Evolutionary conservation across 345 rosid species (phyloP).

Genomic region (Barbarea vulgaris): DNA sequence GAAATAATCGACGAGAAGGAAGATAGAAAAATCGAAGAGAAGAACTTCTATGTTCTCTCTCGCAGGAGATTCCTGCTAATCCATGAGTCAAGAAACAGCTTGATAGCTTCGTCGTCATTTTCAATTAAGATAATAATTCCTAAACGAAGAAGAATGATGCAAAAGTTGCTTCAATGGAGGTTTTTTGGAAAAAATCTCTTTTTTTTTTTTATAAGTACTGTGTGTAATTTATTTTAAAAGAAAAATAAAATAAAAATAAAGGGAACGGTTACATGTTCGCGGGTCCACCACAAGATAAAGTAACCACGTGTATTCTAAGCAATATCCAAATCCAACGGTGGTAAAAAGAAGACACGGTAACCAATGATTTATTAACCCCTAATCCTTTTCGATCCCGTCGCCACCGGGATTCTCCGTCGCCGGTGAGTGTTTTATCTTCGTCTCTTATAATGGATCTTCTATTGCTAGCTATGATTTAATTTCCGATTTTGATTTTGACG

Average conservation of each 20-base stretch:
- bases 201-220: neutral
- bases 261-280: neutral
- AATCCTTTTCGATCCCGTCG: constrained; percentile 14
- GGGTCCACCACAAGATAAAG: constrained; percentile 29
- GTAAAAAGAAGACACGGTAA: neutral
- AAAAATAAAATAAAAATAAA: too few relatives aligned
- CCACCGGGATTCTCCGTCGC: constrained; percentile 9
- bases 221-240: too few relatives aligned
- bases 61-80: constrained; percentile 38
- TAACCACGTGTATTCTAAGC: constrained; percentile 38
- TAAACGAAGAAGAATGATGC: constrained; percentile 14
- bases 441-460: too few relatives aligned
- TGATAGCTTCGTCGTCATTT: constrained; percentile 65
- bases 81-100: constrained; percentile 54
- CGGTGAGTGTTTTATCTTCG: too few relatives aligned
- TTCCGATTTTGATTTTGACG: too few relatives aligned
- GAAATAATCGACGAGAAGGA: constrained; percentile 50
- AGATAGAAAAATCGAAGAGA: constrained; percentile 43
- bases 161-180: constrained; percentile 40
- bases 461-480: too few relatives aligned
- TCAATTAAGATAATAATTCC: neutral
- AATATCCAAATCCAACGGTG: constrained; percentile 40
- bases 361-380: neutral
- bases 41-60: constrained; percentile 28
- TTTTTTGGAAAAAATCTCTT: neutral